These are phyloP conservation scores for Solanum tacnaense DNA, from an alignment of 257 asterid species.

Conservation along the genomic window DNA sequence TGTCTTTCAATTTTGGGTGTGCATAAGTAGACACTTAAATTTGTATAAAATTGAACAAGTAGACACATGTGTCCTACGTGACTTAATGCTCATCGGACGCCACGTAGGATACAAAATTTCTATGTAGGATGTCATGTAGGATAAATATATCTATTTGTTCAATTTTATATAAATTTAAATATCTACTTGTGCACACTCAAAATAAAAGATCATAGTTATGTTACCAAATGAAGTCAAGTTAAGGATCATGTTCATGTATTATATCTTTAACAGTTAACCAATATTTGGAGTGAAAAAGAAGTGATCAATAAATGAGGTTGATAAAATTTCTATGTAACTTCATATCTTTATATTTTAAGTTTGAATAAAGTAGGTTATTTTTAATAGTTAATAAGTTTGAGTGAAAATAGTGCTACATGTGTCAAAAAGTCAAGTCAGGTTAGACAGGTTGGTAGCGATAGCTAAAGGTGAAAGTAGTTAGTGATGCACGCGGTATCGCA, in stretches of 20 bases:
- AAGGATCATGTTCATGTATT: too few species aligned
- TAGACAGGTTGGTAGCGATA: not conserved
- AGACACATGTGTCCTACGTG: not conserved
- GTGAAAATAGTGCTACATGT: not conserved
- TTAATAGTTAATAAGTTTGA: too few species aligned
- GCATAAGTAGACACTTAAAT: too few species aligned
- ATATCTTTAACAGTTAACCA: not conserved
- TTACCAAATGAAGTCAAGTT: too few species aligned
- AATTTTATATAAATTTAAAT: too few species aligned
- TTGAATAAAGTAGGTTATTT: not conserved
- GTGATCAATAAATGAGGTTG: not conserved
- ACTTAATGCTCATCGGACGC: too few species aligned
- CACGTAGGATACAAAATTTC: too few species aligned
- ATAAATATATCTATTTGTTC: not conserved
- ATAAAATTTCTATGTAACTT: not conserved
- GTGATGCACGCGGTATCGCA: too few species aligned
- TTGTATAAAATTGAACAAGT: too few species aligned
- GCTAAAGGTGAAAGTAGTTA: too few species aligned
- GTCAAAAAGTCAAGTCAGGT: not conserved
- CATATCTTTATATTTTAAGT: not conserved
- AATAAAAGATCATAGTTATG: too few species aligned
- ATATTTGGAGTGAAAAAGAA: not conserved
- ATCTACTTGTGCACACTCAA: accelerated
- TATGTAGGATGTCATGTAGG: too few species aligned
- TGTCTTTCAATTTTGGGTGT: accelerated